Evolutionary conservation across 1,139 yeast species (phyloP).

Genomic region (Candida sp.): DNA sequence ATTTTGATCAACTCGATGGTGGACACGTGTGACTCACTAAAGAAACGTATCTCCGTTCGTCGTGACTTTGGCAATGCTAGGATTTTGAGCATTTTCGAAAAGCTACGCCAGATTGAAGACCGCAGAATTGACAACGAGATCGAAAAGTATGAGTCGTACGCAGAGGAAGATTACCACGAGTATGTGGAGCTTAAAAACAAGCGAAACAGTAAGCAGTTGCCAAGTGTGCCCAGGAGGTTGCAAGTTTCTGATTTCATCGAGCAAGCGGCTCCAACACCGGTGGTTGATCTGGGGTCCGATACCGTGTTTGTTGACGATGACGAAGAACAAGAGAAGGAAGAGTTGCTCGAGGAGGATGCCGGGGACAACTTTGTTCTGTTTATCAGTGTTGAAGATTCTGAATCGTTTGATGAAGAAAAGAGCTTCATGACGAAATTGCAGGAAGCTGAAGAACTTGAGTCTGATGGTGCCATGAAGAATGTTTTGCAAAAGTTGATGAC

Average conservation of each 20-base stretch:
- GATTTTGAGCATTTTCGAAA: conserved; percentile 40
- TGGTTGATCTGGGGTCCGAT: conserved; percentile 1
- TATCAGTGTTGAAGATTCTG: conserved; percentile 2
- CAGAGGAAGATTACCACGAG: conserved; percentile 39
- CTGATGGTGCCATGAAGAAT: conserved; percentile 5
- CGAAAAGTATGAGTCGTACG: conserved; percentile 42
- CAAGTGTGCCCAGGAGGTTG: conserved; percentile 4
- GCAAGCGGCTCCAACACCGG: neutral
- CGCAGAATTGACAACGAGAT: conserved; percentile 49
- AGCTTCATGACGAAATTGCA: conserved; percentile 13
- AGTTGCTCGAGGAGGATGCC: neutral
- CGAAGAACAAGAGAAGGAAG: neutral
- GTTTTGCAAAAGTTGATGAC: conserved; percentile 29
- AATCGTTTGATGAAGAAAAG: neutral
- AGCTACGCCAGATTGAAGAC: conserved; percentile 37
- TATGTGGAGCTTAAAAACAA: conserved; percentile 7
- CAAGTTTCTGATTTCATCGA: conserved; percentile 4
- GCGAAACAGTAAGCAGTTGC: conserved; percentile 7
- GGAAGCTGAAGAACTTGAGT: conserved; percentile 6
- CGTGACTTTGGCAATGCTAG: conserved; percentile 47
- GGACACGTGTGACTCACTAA: conserved; percentile 33
- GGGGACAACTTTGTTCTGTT: conserved; percentile 3
- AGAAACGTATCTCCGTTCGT: conserved; percentile 38
- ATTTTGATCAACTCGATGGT: conserved; percentile 48
- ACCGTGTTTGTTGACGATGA: neutral